phyloP scores from a whole-genome alignment of 257 asterid species.

The Solanum bukasovii region DNA sequence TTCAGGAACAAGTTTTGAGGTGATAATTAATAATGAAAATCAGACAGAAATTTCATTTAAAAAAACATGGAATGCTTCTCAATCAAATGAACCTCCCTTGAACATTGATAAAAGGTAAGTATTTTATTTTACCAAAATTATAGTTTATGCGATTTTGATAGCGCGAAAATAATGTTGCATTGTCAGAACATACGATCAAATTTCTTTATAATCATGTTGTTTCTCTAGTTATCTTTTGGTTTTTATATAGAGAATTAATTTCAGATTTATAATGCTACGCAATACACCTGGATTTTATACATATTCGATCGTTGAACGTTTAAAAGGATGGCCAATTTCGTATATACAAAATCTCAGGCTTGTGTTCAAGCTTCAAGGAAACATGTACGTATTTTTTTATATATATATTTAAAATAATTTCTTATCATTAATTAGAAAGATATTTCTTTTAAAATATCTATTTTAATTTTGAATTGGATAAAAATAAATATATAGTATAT shows the following conservation, averaged over 20 bases:
- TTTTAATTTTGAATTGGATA: background rate
- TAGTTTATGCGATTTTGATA: background rate
- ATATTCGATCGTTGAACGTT: conserved; percentile 30
- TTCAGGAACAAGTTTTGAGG: conserved; percentile 28
- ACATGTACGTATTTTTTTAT: conserved; percentile 14
- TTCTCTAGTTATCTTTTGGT: background rate
- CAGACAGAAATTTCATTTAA: conserved; percentile 48
- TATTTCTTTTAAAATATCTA: no score
- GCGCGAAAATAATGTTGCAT: background rate
- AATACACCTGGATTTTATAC: conserved; percentile 41
- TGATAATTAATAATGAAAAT: conserved; percentile 15
- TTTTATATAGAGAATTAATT: background rate
- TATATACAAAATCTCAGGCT: conserved; percentile 36
- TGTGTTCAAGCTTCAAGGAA: conserved; percentile 31
- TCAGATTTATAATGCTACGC: conserved; percentile 31
- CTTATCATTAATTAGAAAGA: background rate
- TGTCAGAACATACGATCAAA: accelerated
- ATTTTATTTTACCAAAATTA: background rate
- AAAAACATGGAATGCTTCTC: conserved; percentile 22
- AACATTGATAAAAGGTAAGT: conserved; percentile 46
- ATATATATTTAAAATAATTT: background rate
- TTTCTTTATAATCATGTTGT: accelerated
- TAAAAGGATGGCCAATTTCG: conserved; percentile 30
- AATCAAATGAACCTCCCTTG: conserved; percentile 21
- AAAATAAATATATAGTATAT: background rate